phyloP scores from a whole-genome alignment of 2,329 filamentous ascomycete genomes.

The Trichoderma endophyticum region DNA sequence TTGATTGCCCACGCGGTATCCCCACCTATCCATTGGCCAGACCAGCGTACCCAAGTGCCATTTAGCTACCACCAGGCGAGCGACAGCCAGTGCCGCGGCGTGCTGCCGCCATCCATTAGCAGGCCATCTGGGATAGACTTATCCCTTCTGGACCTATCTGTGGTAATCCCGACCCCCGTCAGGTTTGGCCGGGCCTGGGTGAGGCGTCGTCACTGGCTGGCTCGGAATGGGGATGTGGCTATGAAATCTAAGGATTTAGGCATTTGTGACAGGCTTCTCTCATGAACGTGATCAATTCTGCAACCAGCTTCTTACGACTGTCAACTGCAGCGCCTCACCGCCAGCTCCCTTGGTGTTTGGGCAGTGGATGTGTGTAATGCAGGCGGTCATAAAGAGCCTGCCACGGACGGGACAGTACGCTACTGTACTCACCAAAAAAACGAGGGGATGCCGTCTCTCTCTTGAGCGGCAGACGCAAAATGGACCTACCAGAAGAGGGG shows the following conservation, averaged over 20 bases:
- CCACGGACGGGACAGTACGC: background rate
- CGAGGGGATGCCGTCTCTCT: background rate
- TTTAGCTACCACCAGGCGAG: conserved; percentile 14
- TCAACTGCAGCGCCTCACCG: background rate
- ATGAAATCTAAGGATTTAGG: conserved; percentile 3
- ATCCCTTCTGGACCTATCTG: background rate
- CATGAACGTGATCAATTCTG: conserved; percentile 1
- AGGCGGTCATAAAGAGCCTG: background rate
- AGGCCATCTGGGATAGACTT: background rate
- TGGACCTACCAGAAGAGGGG: background rate
- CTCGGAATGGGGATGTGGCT: conserved; percentile 5
- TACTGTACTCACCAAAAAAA: background rate
- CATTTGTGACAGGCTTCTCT: conserved; percentile 6
- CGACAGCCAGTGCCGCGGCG: background rate
- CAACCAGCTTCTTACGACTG: background rate
- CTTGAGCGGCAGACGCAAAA: background rate
- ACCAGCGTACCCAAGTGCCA: background rate
- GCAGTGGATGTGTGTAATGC: background rate
- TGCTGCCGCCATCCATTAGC: background rate
- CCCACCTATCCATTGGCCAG: conserved; percentile 3
- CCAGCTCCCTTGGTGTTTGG: background rate
- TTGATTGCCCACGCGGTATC: background rate
- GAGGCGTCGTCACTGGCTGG: conserved; percentile 7
- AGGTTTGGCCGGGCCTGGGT: background rate
- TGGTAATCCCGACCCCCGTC: background rate